phyloP scores from a whole-genome alignment of 192 early-diverging fungal species.

The Gaertneriomyces semiglobifer region DNA sequence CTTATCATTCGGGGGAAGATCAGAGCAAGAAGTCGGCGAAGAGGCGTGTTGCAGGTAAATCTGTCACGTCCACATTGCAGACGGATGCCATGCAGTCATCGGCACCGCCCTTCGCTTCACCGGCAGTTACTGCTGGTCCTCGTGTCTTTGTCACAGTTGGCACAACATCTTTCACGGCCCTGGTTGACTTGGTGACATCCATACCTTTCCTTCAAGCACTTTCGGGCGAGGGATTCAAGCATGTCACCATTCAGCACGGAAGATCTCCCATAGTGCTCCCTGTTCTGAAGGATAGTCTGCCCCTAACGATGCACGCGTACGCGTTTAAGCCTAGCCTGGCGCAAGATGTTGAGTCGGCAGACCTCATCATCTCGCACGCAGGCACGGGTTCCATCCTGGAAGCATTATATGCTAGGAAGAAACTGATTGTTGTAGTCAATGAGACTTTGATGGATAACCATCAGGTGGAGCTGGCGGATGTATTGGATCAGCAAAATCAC shows the following conservation, averaged over 20 bases:
- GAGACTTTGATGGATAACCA: slow-evolving; percentile 78
- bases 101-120: too few species aligned
- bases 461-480: slow-evolving; percentile 76
- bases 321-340: slow-evolving; percentile 55
- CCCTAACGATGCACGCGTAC: slow-evolving; percentile 47
- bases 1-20: slow-evolving; percentile 37
- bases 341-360: slow-evolving; percentile 57
- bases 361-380: slow-evolving; percentile 79
- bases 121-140: too few species aligned
- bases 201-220: slow-evolving; percentile 49
- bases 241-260: slow-evolving; percentile 40
- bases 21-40: background rate
- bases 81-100: too few species aligned
- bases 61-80: too few species aligned
- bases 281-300: background rate
- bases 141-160: slow-evolving; percentile 82
- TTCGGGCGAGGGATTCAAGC: slow-evolving; percentile 44
- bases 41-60: too few species aligned
- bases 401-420: slow-evolving; percentile 51
- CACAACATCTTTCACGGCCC: slow-evolving; percentile 82
- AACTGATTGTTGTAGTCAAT: slow-evolving; percentile 74
- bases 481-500: slow-evolving; percentile 56
- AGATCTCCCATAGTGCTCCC: slow-evolving; percentile 5
- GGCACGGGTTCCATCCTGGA: slow-evolving; percentile 89
- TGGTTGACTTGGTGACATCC: slow-evolving; percentile 53